These are phyloP conservation scores for Boletus sp. DNA, from an alignment of 768 basidiomycete species.

Conservation along the genomic window DNA sequence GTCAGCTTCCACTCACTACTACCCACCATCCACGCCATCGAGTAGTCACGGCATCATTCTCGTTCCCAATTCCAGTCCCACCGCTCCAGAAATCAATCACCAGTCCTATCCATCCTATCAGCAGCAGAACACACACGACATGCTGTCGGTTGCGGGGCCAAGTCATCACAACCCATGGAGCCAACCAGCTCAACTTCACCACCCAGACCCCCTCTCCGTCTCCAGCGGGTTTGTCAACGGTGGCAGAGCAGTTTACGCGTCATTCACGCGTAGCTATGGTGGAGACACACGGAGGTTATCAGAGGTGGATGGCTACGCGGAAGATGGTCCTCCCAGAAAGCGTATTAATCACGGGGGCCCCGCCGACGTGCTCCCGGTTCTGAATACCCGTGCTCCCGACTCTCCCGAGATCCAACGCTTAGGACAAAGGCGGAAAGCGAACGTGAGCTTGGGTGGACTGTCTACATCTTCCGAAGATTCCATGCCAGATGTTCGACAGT, in stretches of 20 bases:
- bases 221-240: constrained; percentile 56
- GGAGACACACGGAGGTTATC: constrained; percentile 37
- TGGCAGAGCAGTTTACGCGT: constrained; percentile 45
- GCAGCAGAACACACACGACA: constrained; percentile 39
- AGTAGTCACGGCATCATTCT: constrained; percentile 53
- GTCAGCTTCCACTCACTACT: constrained; percentile 60
- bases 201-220: constrained; percentile 53
- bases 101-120: constrained; percentile 40
- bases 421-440: constrained; percentile 45
- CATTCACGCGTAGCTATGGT: constrained; percentile 43
- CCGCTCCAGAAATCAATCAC: constrained; percentile 38
- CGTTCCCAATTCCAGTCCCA: constrained; percentile 75
- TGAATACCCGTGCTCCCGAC: constrained; percentile 32
- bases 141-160: constrained; percentile 40
- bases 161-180: constrained; percentile 37
- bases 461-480: constrained; percentile 73
- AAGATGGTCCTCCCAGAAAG: constrained; percentile 70
- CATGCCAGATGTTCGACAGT: constrained; percentile 44
- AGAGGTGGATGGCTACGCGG: constrained; percentile 37
- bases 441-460: constrained; percentile 37
- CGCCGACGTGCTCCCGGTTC: constrained; percentile 30
- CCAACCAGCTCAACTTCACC: constrained; percentile 31
- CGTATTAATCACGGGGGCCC: constrained; percentile 55
- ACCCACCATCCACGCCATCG: constrained; percentile 45
- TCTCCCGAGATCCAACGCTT: constrained; percentile 60